Conservation (phyloP, 768 basidiomycete genomes). For the Lactarius psammicola region DNA sequence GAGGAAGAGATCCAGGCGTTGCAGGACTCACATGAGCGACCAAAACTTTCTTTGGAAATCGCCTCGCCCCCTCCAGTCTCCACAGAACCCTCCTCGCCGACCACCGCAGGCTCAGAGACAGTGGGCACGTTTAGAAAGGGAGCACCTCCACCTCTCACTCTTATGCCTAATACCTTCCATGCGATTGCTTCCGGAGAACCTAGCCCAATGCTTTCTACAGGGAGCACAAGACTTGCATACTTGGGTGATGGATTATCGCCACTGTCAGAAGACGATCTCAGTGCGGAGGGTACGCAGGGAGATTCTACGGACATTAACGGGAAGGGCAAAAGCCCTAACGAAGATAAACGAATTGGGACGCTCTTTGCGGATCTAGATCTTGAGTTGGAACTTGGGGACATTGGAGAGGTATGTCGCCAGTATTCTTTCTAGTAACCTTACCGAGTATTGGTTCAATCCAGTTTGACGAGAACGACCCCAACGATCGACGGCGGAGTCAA, state of each 20-base stretch:
- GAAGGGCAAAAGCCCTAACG: constrained; percentile 37
- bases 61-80: constrained; percentile 39
- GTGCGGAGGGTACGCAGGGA: constrained; percentile 25
- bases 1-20: constrained; percentile 38
- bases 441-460: constrained; percentile 34
- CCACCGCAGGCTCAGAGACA: constrained; percentile 29
- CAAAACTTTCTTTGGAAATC: constrained; percentile 39
- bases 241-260: constrained; percentile 36
- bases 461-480: constrained; percentile 69
- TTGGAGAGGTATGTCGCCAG: constrained; percentile 36
- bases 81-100: constrained; percentile 39
- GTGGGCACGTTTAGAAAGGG: constrained; percentile 39
- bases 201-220: constrained; percentile 40
- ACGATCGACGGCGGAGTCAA: constrained; percentile 74
- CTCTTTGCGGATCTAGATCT: constrained; percentile 49
- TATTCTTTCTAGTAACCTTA: not conserved
- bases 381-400: constrained; percentile 44
- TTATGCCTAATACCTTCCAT: constrained; percentile 35
- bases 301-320: not conserved
- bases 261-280: constrained; percentile 24
- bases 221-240: constrained; percentile 48
- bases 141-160: constrained; percentile 53
- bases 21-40: constrained; percentile 32
- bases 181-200: constrained; percentile 39
- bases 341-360: constrained; percentile 47